These are phyloP conservation scores for Arthrobotrys sphaeroides DNA, from an alignment of 2,329 filamentous ascomycete genomes.

Conservation along the genomic window DNA sequence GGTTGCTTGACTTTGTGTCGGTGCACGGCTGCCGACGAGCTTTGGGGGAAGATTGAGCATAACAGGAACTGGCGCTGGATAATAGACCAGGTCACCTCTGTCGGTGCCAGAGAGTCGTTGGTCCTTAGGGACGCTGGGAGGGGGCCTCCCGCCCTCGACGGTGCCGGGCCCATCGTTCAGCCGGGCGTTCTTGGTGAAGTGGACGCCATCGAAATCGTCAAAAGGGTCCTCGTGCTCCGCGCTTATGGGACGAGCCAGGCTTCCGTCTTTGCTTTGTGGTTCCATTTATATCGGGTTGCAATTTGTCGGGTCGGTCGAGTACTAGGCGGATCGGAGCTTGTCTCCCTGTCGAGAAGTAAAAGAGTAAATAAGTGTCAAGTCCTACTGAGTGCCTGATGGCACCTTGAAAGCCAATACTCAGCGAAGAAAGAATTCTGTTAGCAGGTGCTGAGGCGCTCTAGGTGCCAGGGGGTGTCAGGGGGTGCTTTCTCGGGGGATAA, in stretches of 20 bases:
- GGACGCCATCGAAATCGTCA: conserved; percentile 82
- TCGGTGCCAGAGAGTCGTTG: conserved; percentile 54
- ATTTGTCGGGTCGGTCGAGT: not conserved
- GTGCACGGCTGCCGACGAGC: conserved; percentile 70
- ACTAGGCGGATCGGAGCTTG: no score
- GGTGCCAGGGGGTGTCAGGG: no score
- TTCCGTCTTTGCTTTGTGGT: not conserved
- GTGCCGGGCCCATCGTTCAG: conserved; percentile 58
- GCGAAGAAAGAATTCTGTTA: no score
- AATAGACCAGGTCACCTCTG: conserved; percentile 75
- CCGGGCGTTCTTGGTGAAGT: conserved; percentile 70
- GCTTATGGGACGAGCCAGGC: not conserved
- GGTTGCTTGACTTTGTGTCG: conserved; percentile 19
- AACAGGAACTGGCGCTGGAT: conserved; percentile 90
- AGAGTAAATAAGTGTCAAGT: no score
- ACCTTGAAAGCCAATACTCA: no score
- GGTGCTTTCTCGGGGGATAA: no score
- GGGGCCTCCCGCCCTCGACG: conserved; percentile 11
- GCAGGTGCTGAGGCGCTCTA: no score
- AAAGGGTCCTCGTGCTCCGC: conserved; percentile 67
- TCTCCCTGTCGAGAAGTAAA: no score
- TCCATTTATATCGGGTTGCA: not conserved
- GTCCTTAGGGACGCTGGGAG: conserved; percentile 55
- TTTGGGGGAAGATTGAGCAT: conserved; percentile 93
- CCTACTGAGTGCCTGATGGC: no score